Percentiles rank a stretch among this genome's conserved stretches.
Conservation (phyloP, 2,329 filamentous ascomycete species). For the Aureobasidium sp. region DNA sequence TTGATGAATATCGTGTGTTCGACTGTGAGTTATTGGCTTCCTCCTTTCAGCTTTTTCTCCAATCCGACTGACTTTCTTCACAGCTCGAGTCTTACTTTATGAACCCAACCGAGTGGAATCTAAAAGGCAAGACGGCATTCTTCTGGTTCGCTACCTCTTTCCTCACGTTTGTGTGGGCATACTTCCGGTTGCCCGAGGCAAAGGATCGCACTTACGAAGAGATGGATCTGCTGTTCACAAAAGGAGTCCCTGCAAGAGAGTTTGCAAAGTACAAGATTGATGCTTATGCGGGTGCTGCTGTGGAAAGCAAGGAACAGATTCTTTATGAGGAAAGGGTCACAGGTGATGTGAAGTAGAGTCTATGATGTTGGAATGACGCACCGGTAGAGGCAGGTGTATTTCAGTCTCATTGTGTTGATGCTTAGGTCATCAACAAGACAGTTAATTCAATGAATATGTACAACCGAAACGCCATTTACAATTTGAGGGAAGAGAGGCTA, state of each 20-base stretch:
- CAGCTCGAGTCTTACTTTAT: slow-evolving; percentile 33
- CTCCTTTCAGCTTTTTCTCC: not conserved
- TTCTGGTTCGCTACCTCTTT: slow-evolving; percentile 34
- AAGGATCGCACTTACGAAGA: slow-evolving; percentile 37
- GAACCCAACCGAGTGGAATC: slow-evolving; percentile 36
- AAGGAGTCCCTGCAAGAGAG: not conserved
- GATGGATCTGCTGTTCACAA: slow-evolving; percentile 36
- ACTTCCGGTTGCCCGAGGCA: slow-evolving; percentile 35
- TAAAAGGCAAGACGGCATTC: slow-evolving; percentile 38
- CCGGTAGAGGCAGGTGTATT: not conserved
- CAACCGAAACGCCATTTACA: slow-evolving; percentile 1
- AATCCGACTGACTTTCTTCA: not conserved
- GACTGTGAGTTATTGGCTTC: not conserved
- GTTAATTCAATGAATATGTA: not conserved
- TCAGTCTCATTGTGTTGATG: too few species aligned
- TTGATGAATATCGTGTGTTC: slow-evolving; percentile 28
- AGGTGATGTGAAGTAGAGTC: not conserved
- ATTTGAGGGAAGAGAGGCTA: not conserved
- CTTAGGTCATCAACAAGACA: not conserved
- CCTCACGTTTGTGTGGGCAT: slow-evolving; percentile 32
- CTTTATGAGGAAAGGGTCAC: not conserved
- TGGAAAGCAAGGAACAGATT: slow-evolving; percentile 1
- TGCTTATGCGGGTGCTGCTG: slow-evolving; percentile 12
- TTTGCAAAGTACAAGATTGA: slow-evolving; percentile 6
- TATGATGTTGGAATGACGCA: not conserved